Percentiles rank a stretch among this genome's conserved stretches.
These are phyloP conservation scores for Kodamaea arcana DNA, from an alignment of 1,139 yeast species.

Conservation along the genomic window DNA sequence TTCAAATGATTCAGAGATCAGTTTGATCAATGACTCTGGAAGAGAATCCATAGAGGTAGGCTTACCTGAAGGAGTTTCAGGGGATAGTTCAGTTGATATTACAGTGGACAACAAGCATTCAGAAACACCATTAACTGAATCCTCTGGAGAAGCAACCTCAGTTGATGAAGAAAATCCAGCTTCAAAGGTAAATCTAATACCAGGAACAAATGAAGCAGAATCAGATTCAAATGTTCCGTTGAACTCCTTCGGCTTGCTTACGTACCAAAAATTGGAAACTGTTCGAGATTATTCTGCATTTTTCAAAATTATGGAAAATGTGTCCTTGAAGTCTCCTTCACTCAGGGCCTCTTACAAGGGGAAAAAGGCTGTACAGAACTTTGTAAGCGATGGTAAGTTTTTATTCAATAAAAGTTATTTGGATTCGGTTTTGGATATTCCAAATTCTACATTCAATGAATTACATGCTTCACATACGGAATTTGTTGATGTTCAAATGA, in stretches of 20 bases:
- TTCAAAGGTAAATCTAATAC: too few relatives aligned
- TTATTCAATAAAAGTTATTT: conserved; percentile 37
- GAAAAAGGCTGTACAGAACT: conserved; percentile 26
- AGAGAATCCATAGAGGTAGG: too few relatives aligned
- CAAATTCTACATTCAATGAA: conserved; percentile 26
- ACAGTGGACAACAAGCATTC: too few relatives aligned
- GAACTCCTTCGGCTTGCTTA: too few relatives aligned
- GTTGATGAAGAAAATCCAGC: too few relatives aligned
- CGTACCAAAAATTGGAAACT: neutral
- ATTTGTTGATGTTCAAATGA: conserved; percentile 29
- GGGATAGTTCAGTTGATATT: too few relatives aligned
- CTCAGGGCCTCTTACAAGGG: conserved; percentile 33
- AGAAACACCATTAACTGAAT: neutral
- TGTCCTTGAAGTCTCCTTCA: conserved; percentile 25
- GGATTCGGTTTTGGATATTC: conserved; percentile 36
- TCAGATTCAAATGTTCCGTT: too few relatives aligned
- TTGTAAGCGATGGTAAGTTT: conserved; percentile 20
- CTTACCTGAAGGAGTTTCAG: too few relatives aligned
- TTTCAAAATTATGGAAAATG: conserved; percentile 29
- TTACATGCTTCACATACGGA: conserved; percentile 31
- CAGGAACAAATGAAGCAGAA: neutral
- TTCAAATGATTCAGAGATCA: too few relatives aligned
- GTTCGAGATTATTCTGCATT: conserved; percentile 31
- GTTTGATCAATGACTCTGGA: too few relatives aligned
- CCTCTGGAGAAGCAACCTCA: neutral